These are phyloP conservation scores for Trypanosoma cruzi DNA, from an alignment of 208 protist species.

Conservation along the genomic window DNA sequence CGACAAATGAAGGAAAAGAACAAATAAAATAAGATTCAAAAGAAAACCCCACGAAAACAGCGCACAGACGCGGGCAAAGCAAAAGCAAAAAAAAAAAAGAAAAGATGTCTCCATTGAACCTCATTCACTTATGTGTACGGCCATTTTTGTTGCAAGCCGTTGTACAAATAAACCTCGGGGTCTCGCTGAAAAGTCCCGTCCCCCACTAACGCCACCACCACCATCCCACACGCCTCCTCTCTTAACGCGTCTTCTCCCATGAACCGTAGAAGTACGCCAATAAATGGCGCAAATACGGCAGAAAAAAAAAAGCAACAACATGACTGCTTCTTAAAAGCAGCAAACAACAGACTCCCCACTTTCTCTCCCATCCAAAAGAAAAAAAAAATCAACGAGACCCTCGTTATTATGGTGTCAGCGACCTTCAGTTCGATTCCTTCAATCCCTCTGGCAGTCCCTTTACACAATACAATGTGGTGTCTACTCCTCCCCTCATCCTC, in stretches of 20 bases:
- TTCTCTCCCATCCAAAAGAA: no score
- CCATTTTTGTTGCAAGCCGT: no score
- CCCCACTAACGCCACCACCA: no score
- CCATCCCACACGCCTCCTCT: no score
- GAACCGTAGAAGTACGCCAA: no score
- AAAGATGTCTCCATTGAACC: background rate
- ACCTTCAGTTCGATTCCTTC: background rate
- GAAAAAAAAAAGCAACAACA: no score
- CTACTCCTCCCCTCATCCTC: background rate
- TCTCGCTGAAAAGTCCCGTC: constrained; percentile 1
- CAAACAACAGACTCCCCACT: no score
- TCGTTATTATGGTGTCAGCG: no score
- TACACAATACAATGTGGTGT: background rate
- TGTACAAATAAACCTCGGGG: constrained; percentile 3
- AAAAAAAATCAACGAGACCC: no score
- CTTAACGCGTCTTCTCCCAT: no score
- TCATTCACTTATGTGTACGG: background rate
- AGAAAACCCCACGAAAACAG: background rate
- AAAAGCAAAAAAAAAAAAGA: constrained; percentile 7
- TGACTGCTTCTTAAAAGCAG: no score
- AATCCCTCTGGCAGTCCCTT: background rate
- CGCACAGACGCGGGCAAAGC: constrained; percentile 1
- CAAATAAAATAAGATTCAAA: background rate
- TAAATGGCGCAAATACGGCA: no score
- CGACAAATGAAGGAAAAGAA: background rate